These are phyloP conservation scores for Clathrospora elynae DNA, from an alignment of 2,329 filamentous ascomycete species.

Conservation along the genomic window DNA sequence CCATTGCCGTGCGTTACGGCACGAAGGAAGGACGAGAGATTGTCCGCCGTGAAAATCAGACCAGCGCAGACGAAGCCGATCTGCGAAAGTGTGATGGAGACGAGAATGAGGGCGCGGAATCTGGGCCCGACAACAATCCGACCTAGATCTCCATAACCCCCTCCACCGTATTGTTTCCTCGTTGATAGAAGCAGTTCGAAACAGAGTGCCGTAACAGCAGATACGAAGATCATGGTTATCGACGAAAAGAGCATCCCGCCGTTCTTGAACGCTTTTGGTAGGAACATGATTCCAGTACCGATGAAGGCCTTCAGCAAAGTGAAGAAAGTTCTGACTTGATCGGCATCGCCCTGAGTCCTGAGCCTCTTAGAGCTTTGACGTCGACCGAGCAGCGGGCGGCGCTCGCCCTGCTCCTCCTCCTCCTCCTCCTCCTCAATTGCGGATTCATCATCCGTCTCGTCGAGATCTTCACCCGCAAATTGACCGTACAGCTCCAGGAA, in stretches of 20 bases:
- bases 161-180: conserved; percentile 66
- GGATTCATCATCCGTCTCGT: conserved; percentile 63
- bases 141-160: conserved; percentile 79
- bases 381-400: conserved; percentile 64
- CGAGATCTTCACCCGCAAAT: conserved; percentile 74
- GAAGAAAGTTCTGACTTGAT: conserved; percentile 75
- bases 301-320: conserved; percentile 79
- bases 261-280: conserved; percentile 79
- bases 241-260: conserved; percentile 77
- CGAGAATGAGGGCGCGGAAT: conserved; percentile 69
- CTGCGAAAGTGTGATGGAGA: conserved; percentile 74
- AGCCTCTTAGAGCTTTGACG: conserved; percentile 58
- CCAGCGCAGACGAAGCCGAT: conserved; percentile 79
- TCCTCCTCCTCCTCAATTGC: conserved; percentile 59
- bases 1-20: conserved; percentile 60
- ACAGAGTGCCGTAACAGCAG: conserved; percentile 69
- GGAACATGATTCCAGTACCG: conserved; percentile 80
- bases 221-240: conserved; percentile 68
- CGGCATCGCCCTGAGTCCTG: conserved; percentile 63
- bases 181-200: conserved; percentile 75
- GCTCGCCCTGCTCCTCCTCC: conserved; percentile 62
- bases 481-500: conserved; percentile 77
- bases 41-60: conserved; percentile 78
- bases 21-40: conserved; percentile 68
- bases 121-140: conserved; percentile 57